Evolutionary conservation across 2,329 filamentous ascomycete genomes (phyloP), one percentile per base, ranked within the genome.

Genomic region (Pseudocercospora fuligena): DNA sequence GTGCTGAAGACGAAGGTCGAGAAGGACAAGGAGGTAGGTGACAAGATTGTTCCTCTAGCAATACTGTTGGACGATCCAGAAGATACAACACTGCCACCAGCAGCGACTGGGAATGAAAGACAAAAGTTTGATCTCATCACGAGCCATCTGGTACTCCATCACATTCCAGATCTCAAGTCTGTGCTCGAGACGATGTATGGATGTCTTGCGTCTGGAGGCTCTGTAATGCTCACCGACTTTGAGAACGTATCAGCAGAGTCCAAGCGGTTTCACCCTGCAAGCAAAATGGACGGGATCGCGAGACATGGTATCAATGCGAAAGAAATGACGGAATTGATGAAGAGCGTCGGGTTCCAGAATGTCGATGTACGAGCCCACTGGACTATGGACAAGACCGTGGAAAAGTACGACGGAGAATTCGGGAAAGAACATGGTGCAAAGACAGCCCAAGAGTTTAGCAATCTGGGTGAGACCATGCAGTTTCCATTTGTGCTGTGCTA

Each of bases 381-480:
- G 73, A 73, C 65, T 9, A 73, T 73, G 73, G 53, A 63, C 25
- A 73, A 74, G 69, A 72, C 29, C 9, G 73, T 74, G 19, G 73
- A 74, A 65, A 73, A 66, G 58, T 71, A 64, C 71, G 46, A 78
- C 59, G 78, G 72, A 64, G 71, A 72, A 60, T 74, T 74, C 64
- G 70, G 65, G 12, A 47, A 49, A 7, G 57, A 67, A 29, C 46
- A 54, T 21, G 68, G 62, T 7, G 40, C 51, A 16, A 54, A 54
- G 51, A 54, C 51, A 16, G 51, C 23, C 5, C 51, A 54, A 3
- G 51, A 54, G 9, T 21, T 54, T 16, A 29, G 25, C 21, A 29
- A 29, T 6, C 51, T 27, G 9, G 73, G 72, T 5, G 68, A 74
- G 60, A 53, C 60, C n/a, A 71, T 73, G 69, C 58, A 70, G 16